phyloP scores from a whole-genome alignment of 2,329 filamentous ascomycete genomes.

The Pseudopithomyces chartarum region DNA sequence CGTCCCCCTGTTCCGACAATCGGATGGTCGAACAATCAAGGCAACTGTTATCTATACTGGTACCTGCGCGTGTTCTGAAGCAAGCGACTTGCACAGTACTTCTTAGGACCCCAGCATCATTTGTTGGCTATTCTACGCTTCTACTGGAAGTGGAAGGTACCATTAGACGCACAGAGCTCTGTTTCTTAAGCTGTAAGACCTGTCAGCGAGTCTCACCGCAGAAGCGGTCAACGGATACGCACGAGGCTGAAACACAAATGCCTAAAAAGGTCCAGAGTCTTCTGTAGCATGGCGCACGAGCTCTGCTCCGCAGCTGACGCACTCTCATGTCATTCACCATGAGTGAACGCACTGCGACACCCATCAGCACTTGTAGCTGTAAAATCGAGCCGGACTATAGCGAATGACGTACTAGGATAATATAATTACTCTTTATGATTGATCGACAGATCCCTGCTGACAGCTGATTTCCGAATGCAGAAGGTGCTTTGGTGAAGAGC shows the following conservation, averaged over 20 bases:
- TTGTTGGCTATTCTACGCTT: background rate
- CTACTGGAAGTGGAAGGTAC: conserved; percentile 13
- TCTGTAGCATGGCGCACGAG: conserved; percentile 7
- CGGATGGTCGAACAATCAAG: background rate
- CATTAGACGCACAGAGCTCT: conserved; percentile 2
- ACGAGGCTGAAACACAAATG: conserved; percentile 14
- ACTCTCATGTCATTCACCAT: background rate
- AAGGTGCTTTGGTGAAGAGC: conserved; percentile 17
- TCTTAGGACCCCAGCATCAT: background rate
- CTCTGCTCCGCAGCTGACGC: background rate
- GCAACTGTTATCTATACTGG: too few relatives aligned
- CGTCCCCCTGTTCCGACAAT: background rate
- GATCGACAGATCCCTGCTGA: conserved; percentile 1
- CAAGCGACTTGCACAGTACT: too few relatives aligned
- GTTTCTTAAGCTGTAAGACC: background rate
- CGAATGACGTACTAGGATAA: conserved; percentile 8
- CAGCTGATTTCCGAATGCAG: conserved; percentile 23
- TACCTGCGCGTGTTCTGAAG: too few relatives aligned
- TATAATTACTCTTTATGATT: background rate
- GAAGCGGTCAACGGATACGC: conserved; percentile 4
- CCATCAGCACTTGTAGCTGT: background rate
- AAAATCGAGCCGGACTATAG: background rate
- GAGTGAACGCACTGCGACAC: background rate
- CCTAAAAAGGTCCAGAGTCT: background rate
- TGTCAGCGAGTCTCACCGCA: conserved; percentile 1